Conservation (phyloP, 352 stramenopile genomes). For the Globisporangium canariense region DNA sequence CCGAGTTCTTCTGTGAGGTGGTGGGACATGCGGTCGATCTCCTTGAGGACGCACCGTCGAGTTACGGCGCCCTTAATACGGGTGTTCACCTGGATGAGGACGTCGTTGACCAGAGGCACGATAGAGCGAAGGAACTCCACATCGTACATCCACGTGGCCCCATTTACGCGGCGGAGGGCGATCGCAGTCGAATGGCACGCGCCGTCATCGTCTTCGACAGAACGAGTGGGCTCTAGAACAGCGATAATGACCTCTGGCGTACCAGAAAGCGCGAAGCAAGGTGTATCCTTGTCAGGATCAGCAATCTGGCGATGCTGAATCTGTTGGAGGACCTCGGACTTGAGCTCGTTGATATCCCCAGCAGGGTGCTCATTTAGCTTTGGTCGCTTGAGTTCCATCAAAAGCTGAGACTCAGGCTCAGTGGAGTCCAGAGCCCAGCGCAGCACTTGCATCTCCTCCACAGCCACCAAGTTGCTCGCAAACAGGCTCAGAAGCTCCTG, state of each 20-base stretch:
- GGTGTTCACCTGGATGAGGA: slow-evolving; percentile 43
- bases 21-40: slow-evolving; percentile 21
- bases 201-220: slow-evolving; percentile 27
- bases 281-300: not conserved
- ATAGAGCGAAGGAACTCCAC: slow-evolving; percentile 47
- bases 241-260: slow-evolving; percentile 23
- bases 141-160: slow-evolving; percentile 55
- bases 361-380: too few relatives aligned
- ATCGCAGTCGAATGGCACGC: slow-evolving; percentile 27
- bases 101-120: slow-evolving; percentile 36
- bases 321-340: not conserved
- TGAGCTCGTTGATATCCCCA: not conserved
- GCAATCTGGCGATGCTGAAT: slow-evolving; percentile 8
- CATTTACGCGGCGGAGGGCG: slow-evolving; percentile 42
- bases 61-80: slow-evolving; percentile 46
- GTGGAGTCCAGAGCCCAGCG: slow-evolving; percentile 10
- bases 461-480: slow-evolving; percentile 38
- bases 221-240: slow-evolving; percentile 21
- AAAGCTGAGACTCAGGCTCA: not conserved
- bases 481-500: slow-evolving; percentile 31
- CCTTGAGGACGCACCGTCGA: slow-evolving; percentile 24
- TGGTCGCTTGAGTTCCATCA: not conserved
- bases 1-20: slow-evolving; percentile 12
- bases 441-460: slow-evolving; percentile 35
- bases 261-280: slow-evolving; percentile 15